Conservation (phyloP, 495 filamentous ascomycete genomes). For the Xylaria venustula region DNA sequence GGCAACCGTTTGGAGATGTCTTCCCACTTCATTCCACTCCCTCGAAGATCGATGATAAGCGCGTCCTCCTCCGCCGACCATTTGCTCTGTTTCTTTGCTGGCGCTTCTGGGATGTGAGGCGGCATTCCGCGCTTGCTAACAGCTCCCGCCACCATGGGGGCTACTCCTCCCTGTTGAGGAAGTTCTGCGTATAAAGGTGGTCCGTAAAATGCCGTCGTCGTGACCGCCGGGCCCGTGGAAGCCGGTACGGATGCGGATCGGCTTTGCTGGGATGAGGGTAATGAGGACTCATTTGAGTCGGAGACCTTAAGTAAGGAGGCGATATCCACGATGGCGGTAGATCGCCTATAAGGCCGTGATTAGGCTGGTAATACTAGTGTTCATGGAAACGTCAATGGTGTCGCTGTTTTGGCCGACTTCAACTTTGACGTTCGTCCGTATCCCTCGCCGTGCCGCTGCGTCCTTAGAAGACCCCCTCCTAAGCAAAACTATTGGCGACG, state of each 20-base stretch:
- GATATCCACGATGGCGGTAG: conserved; percentile 85
- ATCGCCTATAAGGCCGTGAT: conserved; percentile 32
- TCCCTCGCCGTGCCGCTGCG: not conserved
- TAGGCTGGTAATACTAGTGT: conserved; percentile 15
- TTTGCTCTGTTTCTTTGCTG: conserved; percentile 93
- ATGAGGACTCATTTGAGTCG: conserved; percentile 77
- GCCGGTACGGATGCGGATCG: conserved; percentile 50
- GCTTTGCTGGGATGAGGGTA: conserved; percentile 51
- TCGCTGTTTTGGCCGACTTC: conserved; percentile 15
- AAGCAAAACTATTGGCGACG: not conserved
- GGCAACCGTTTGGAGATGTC: conserved; percentile 90
- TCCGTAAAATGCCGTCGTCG: conserved; percentile 17
- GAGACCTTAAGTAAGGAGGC: conserved; percentile 72
- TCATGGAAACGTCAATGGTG: conserved; percentile 29
- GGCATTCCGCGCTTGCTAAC: conserved; percentile 45
- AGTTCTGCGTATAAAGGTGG: conserved; percentile 20
- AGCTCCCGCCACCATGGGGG: conserved; percentile 12
- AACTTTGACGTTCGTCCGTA: conserved; percentile 9
- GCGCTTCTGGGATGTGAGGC: conserved; percentile 64
- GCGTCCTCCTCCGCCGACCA: conserved; percentile 92
- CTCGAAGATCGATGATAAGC: conserved; percentile 83
- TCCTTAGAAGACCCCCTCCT: not conserved
- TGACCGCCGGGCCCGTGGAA: conserved; percentile 32
- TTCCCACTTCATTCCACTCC: conserved; percentile 95
- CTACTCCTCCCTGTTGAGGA: conserved; percentile 19